Percentiles rank a stretch among this genome's conserved stretches.
These are phyloP conservation scores for Ceratobasidium papillatum DNA, from an alignment of 1,284 basidiomycete genomes.

Conservation along the genomic window DNA sequence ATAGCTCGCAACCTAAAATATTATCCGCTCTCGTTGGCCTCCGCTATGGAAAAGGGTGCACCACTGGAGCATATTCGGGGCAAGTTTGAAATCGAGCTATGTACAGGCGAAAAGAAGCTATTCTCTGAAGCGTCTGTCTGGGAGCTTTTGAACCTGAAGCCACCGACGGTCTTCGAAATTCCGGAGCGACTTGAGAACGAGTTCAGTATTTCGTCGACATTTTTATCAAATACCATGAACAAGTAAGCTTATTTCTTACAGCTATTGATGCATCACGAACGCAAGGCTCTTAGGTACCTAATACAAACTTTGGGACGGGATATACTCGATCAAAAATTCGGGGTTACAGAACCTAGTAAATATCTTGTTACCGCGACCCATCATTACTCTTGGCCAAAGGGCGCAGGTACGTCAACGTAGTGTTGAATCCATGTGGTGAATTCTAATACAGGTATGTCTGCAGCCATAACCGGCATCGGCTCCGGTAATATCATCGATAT, in stretches of 20 bases:
- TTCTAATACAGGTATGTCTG: background rate
- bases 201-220: constrained; percentile 50
- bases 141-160: constrained; percentile 53
- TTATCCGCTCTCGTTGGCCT: constrained; percentile 53
- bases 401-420: constrained; percentile 52
- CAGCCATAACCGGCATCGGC: constrained; percentile 58
- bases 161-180: constrained; percentile 49
- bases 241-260: constrained; percentile 47
- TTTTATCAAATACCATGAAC: constrained; percentile 48
- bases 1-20: constrained; percentile 56
- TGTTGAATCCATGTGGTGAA: background rate
- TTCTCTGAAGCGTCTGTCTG: constrained; percentile 49
- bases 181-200: constrained; percentile 48
- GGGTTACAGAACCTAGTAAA: constrained; percentile 46
- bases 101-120: constrained; percentile 47
- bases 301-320: constrained; percentile 55
- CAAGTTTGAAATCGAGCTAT: constrained; percentile 50
- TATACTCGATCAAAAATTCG: constrained; percentile 49
- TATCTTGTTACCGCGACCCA: constrained; percentile 53
- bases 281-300: background rate
- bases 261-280: background rate
- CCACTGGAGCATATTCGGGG: constrained; percentile 50
- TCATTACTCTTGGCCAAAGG: constrained; percentile 63
- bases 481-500: constrained; percentile 54
- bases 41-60: constrained; percentile 50